phyloP scores from a whole-genome alignment of 768 basidiomycete species.

The Leucosporidium scottii region DNA sequence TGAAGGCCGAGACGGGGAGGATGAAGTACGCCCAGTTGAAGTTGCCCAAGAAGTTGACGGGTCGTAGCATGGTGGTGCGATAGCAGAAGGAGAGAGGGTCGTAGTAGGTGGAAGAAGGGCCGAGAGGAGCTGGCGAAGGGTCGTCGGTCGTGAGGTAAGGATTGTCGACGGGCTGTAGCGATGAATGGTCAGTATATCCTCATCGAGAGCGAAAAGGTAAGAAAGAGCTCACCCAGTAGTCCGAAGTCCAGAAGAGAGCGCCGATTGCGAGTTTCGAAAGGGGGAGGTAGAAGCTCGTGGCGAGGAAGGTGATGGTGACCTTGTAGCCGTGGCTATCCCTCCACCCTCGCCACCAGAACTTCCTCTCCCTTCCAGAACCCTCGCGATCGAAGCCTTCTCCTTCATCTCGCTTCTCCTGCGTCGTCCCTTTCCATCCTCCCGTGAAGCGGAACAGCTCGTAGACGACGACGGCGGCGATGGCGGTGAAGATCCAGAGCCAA shows the following conservation, averaged over 20 bases:
- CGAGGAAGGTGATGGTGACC: conserved; percentile 57
- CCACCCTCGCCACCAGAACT: conserved; percentile 39
- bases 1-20: conserved; percentile 54
- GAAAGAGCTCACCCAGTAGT: conserved; percentile 48
- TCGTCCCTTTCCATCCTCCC: conserved; percentile 41
- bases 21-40: conserved; percentile 63
- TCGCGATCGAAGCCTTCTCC: conserved; percentile 36
- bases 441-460: conserved; percentile 52
- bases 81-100: conserved; percentile 67
- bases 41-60: conserved; percentile 41
- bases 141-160: conserved; percentile 57
- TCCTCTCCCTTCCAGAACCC: conserved; percentile 50
- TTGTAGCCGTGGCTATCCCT: conserved; percentile 49
- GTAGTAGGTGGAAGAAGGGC: conserved; percentile 54
- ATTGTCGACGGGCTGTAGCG: conserved; percentile 54
- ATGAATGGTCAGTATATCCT: too few relatives aligned
- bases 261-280: conserved; percentile 70
- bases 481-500: conserved; percentile 56
- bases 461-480: conserved; percentile 50
- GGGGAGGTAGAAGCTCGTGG: conserved; percentile 66
- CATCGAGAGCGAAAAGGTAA: background rate
- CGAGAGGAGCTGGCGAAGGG: conserved; percentile 51
- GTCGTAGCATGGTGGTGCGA: conserved; percentile 66
- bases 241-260: conserved; percentile 65
- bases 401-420: conserved; percentile 11